These are phyloP conservation scores for Epicoccum sorghinum DNA, from an alignment of 2,329 filamentous ascomycete genomes.

Conservation along the genomic window DNA sequence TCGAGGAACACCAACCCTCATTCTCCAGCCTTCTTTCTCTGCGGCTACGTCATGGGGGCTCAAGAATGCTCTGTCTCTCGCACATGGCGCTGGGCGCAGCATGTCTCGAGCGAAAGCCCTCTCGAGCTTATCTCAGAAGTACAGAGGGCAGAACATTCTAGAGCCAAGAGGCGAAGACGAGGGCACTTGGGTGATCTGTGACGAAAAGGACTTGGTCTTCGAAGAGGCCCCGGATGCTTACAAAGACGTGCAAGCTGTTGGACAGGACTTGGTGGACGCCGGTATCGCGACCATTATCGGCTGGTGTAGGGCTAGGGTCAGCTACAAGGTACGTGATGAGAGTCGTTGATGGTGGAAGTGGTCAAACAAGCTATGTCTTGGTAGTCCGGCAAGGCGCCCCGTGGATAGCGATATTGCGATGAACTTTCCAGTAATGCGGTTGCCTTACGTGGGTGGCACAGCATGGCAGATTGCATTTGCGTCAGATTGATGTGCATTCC, in stretches of 20 bases:
- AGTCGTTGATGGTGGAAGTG: constrained; percentile 12
- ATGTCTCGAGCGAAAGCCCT: constrained; percentile 48
- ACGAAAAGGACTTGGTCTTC: constrained; percentile 47
- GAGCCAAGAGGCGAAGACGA: constrained; percentile 28
- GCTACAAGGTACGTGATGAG: constrained; percentile 49
- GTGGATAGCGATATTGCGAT: constrained; percentile 3
- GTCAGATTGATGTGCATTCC: constrained; percentile 14
- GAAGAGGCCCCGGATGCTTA: constrained; percentile 50
- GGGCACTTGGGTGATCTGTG: constrained; percentile 48
- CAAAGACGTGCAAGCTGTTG: constrained; percentile 47
- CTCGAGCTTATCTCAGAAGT: constrained; percentile 39
- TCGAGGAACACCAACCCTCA: constrained; percentile 48
- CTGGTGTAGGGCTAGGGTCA: constrained; percentile 43
- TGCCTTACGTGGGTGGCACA: constrained; percentile 7
- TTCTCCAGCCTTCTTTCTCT: constrained; percentile 43
- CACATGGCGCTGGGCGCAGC: constrained; percentile 47
- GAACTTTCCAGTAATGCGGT: constrained; percentile 3
- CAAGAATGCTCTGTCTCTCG: constrained; percentile 44
- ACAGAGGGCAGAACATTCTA: constrained; percentile 39
- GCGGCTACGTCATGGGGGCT: constrained; percentile 33
- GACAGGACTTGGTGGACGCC: constrained; percentile 41
- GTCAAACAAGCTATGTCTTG: neutral
- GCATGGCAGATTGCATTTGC: constrained; percentile 17
- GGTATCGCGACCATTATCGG: constrained; percentile 42
- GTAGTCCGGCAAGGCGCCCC: neutral